These are phyloP conservation scores for Stenocarpella maydis DNA, from an alignment of 2,329 filamentous ascomycete genomes.

Conservation along the genomic window DNA sequence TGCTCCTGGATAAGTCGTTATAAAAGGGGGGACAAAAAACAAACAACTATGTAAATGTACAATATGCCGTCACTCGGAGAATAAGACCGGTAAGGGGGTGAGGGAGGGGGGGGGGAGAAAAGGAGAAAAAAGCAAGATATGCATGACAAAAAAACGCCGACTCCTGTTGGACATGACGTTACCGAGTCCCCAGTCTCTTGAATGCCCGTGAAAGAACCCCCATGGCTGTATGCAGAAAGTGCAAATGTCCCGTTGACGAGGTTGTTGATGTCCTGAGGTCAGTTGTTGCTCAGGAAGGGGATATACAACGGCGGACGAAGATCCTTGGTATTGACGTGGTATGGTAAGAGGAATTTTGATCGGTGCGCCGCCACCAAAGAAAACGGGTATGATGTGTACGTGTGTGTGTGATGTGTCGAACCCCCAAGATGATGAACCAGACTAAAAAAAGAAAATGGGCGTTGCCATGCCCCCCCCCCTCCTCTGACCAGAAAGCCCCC, in stretches of 20 bases:
- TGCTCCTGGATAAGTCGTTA: conserved; percentile 25
- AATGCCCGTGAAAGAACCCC: conserved; percentile 31
- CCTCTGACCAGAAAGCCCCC: not conserved
- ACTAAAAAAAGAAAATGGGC: conserved; percentile 12
- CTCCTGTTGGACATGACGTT: conserved; percentile 32
- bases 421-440: conserved; percentile 12
- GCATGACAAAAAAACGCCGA: conserved; percentile 26
- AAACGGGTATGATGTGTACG: conserved; percentile 16
- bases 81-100: conserved; percentile 42
- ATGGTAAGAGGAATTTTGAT: conserved; percentile 31
- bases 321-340: conserved; percentile 33
- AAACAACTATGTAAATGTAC: conserved; percentile 24
- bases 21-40: not conserved
- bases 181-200: conserved; percentile 30
- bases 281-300: conserved; percentile 28
- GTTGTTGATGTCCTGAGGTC: conserved; percentile 28
- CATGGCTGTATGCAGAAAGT: conserved; percentile 32
- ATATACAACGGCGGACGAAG: conserved; percentile 27
- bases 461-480: not conserved
- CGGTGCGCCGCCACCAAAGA: conserved; percentile 33
- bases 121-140: not conserved
- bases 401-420: conserved; percentile 26
- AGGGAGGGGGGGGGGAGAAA: not conserved
- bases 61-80: conserved; percentile 27
- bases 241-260: conserved; percentile 23